phyloP scores from a whole-genome alignment of 257 asterid species.

The Nicotiana paniculata region DNA sequence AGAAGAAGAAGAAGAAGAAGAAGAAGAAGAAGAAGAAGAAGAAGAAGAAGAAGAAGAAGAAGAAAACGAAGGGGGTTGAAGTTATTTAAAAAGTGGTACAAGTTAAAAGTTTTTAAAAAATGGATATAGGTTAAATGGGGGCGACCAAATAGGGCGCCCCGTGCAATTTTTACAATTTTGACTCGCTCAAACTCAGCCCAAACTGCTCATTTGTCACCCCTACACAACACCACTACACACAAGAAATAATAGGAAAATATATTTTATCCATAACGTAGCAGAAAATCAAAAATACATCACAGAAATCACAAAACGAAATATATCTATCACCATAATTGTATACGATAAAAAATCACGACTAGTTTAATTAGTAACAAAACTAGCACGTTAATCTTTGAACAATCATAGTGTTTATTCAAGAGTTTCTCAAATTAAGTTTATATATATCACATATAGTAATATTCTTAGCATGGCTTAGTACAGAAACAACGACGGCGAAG shows the following conservation, averaged over 20 bases:
- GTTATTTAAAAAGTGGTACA: no score
- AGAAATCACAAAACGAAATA: neutral
- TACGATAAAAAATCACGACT: neutral
- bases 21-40: no score
- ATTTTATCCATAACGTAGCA: neutral
- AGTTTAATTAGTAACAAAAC: neutral
- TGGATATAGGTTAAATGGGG: no score
- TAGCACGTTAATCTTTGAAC: neutral
- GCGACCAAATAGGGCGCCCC: no score
- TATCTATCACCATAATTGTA: neutral
- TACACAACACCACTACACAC: neutral
- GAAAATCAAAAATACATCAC: neutral
- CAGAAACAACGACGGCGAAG: slow-evolving; percentile 54
- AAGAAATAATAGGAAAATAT: neutral
- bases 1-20: no score
- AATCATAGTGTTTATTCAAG: neutral
- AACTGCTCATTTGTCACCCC: no score
- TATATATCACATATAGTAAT: neutral
- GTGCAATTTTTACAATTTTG: no score
- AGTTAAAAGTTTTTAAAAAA: no score
- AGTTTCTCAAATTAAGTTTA: neutral
- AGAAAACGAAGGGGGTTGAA: no score
- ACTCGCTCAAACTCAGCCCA: no score
- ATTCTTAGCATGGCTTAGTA: slow-evolving; percentile 26
- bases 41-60: no score